Evolutionary conservation across 2,329 filamentous ascomycete species (phyloP), one percentile per base, ranked within the genome.

Genomic region (Sporothrix globosa): DNA sequence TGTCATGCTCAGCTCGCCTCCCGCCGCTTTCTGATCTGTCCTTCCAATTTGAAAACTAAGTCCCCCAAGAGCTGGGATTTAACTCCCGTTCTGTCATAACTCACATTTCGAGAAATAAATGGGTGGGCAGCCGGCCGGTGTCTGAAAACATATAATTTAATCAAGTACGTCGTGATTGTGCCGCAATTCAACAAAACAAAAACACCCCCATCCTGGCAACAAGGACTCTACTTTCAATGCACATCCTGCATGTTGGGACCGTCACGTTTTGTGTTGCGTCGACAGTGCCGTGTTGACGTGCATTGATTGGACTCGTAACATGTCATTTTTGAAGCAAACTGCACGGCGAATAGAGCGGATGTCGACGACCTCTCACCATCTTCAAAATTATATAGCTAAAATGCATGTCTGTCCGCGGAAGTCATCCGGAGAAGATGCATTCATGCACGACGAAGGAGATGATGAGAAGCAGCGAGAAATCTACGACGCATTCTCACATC

Each of bases 271-370:
- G 61, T 34, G 21, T 13, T 9, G 44, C 39, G 44, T 66, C 44
- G 61, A 66, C 24, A 50, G 61, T 34, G 24, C 61, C 61, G 44
- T 11, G 24, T 52, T 52, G 30, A 52, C 50, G 27, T 52, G 46
- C 61, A 50, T 66, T 66, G 61, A 66, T 66, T 66, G 61, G 61
- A 30, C 19, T 66, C 63, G 63, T 67, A 67, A 53, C 48, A 41
- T 53, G 46, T 53, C 63, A 53, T 67, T 14, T 67, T 67, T 34
- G 21, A 24, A 48, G 21, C 21, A 14, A n/a, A 9, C 58, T 41
- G 9, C 9, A 56, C 53, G 13, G 14, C 41, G 11, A 17, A 1
- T 44, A 17, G 13, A 44, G 41, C 41, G 14, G 11, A 4, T 44
- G 48, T 6, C 60, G 13, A 24, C 9, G 6, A 39, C 11, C 9